phyloP scores from a whole-genome alignment of 2,329 filamentous ascomycete genomes.

The Aspergillus sp. region DNA sequence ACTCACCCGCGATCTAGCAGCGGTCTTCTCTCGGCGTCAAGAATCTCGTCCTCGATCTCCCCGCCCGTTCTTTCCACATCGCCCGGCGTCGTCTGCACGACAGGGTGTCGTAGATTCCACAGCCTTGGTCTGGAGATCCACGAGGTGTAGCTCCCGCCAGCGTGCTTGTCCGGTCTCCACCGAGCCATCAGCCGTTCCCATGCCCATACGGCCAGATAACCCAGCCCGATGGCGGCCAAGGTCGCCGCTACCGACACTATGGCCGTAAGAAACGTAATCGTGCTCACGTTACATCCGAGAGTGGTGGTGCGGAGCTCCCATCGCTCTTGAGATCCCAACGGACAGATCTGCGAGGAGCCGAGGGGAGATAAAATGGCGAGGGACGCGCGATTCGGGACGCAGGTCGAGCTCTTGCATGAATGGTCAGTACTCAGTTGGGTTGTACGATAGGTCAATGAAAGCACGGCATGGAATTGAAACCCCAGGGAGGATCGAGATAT shows the following conservation, averaged over 20 bases:
- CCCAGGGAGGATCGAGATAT: too few species aligned
- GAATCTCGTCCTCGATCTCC: not conserved
- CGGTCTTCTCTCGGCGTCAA: not conserved
- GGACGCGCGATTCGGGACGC: conserved; percentile 36
- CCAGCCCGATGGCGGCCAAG: conserved; percentile 21
- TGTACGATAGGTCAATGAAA: too few species aligned
- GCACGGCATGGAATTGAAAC: too few species aligned
- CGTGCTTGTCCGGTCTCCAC: conserved; percentile 10
- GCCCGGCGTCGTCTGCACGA: not conserved
- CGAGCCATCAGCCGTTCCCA: conserved; percentile 10
- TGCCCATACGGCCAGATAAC: conserved; percentile 16
- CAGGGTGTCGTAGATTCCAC: not conserved
- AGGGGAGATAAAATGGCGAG: conserved; percentile 41
- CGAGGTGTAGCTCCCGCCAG: not conserved
- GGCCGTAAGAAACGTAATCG: conserved; percentile 37
- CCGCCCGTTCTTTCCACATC: not conserved
- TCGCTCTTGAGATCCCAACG: conserved; percentile 38
- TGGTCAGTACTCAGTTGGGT: too few species aligned
- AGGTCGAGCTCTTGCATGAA: conserved; percentile 35
- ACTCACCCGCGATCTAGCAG: not conserved
- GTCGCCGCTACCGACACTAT: conserved; percentile 32
- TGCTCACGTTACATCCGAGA: conserved; percentile 42
- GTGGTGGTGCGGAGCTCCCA: conserved; percentile 42
- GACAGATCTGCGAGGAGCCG: conserved; percentile 35
- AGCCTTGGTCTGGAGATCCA: not conserved